Evolutionary conservation across 108 stramenopile species (phyloP), one percentile per base, ranked within the genome.

Genomic region (Cyclotella baltica): DNA sequence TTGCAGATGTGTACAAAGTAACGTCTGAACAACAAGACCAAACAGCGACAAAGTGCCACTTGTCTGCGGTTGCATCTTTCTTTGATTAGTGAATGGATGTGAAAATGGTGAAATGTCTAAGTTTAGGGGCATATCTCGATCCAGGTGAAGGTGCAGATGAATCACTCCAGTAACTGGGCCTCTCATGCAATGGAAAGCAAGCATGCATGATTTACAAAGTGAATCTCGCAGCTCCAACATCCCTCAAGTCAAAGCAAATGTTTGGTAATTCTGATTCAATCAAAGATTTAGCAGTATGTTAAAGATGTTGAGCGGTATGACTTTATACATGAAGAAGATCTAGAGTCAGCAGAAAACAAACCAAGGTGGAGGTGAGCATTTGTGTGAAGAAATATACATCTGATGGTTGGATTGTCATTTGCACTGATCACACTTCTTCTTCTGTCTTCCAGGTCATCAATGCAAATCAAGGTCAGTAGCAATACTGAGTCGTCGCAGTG

Each of bases 1-100:
- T 93, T 75, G 92, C 92, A 2, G 92, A 93, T 58, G 94, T 93
- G 3, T 92, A 88, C 86, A 93, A 93, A 75, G 94, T 90, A n/a
- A 75, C 86, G 30, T 92, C 83, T 9, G 86, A 83, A 38, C 72
- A 56, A 6, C 67, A 92, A 95, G 64, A 95, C 92, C 11, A 92
- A 95, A 63, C 79, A 93, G 9, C 93, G 94, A 68, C 88, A 88
- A 58, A 80, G 93, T 28, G 90, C 90, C 40, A 95, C 90, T 3
- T 91, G 89, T 77, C 84, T 86, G 5, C 90, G 91, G 33, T 70
- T 95, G 63, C 78, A 89, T 31, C 67, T 89, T 33, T 89, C 88
- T 25, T 36, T 94, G 11, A 76, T 86, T 40, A 75, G 58, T 29
- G 74, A 90, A 28, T 90, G 91, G 90, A 75, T 64, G 33, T 64